Base-by-base conservation (phyloP, 805 yeast species). In the Suhomyces prunicola region DNA sequence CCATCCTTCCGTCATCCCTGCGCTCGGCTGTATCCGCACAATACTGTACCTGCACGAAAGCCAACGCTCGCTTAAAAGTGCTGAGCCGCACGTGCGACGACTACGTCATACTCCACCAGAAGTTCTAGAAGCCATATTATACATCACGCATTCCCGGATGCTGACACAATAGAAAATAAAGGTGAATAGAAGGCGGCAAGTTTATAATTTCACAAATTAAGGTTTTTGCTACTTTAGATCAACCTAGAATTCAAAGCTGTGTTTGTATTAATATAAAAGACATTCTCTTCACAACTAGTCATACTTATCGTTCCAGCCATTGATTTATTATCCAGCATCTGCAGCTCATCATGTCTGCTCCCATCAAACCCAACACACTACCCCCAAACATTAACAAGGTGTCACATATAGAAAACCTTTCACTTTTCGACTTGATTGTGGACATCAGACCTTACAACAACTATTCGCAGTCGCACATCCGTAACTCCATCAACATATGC, bases 371-470 rank as follows among this genome's bases (percentile, higher is more conserved):
- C 2, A 36, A 36, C 17, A 17, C 42, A 12, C 42, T 39, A 17
- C 56, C 56, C 6, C 45, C 42, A 6, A 40, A 44, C 24, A 55
- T 56, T 45, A 36, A 24, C 36, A 41, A 47, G 17, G 55, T 54
- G 9, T 33, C 52, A 8, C 47, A 49, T 9, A 44, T 56, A 4
- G 22, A 42, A 3, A 36, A 56, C 50, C 48, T 57, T 17, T 47
- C 48, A 44, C 19, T 52, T 10, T 57, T 47, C 29, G 60, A 57
- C 42, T 46, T 69, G 8, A 57, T 72, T 17, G 54, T 76, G 41
- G 81, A 77, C 54, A 68, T 69, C 19, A 62, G 81, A 22, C 74
- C 78, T 4, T 76, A 65, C 60, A 74, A 74, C 53, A 50, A 61
- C 24, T 77, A 65, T 58, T 60, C 68, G 19, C 53, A 58, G 7